Evolutionary conservation across 257 asterid species (phyloP), one percentile per base, ranked within the genome.

Genomic region (Ophiorrhiza pumila): DNA sequence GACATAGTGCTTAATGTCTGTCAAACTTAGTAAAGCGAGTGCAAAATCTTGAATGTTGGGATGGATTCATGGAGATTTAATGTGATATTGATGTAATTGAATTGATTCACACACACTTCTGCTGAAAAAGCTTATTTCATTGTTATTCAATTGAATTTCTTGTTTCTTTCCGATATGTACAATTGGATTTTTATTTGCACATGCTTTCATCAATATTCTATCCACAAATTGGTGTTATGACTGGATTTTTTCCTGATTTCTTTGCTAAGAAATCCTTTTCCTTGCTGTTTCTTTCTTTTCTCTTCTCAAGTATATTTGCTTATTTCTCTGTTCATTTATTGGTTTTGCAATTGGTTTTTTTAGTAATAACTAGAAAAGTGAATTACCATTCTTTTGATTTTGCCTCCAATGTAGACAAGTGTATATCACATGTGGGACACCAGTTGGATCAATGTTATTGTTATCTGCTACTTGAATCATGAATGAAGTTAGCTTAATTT

Each of bases 401-500:
- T 49, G 34, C n/a, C 27, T 49, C 39, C 5, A 2, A 25, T n/a
- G 7, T 42, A 8, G 45, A 3, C 34, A 22, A 27, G 34, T 56
- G 15, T 43, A 37, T 57, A 25, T 53, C 15, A 9, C 14, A 49
- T 50, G 31, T 55, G 71, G 22, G 43, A n/a, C 3, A 27, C 32
- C 42, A 42, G 43, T 73, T 62, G 60, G 27, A 32, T 29, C 20
- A 18, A 45, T 32, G 22, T 49, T 42, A 2, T 25, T 52, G 17
- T 56, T n/a, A 3, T 31, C 49, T 67, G 20, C 17, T 65, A 18
- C 29, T 27, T 74, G 47, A 34, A 11, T 68, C 11, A 53, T 72
- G 62, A 53, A 56, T 63, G 58, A 74, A 31, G 25, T 59, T 32
- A 79, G 70, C 55, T 57, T 68, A 74, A 74, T 43, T 25, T 80